Base-by-base conservation (phyloP, 2,329 filamentous ascomycete genomes). In the Claviceps maximensis region DNA sequence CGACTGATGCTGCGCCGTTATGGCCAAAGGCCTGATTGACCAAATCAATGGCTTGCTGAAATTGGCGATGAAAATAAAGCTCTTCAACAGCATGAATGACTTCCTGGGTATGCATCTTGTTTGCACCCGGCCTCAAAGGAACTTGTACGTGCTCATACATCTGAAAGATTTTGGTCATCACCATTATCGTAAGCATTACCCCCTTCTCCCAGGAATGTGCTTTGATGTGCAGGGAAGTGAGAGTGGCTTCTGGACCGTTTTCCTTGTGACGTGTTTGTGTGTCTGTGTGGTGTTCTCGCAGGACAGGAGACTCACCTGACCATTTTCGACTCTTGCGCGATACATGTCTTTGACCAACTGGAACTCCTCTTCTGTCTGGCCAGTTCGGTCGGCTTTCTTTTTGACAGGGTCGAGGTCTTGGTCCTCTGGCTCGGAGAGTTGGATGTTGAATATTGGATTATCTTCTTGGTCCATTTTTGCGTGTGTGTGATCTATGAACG, bases 71-170 rank as follows among this genome's bases (percentile, higher is more conserved):
- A 61, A 77, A 80, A 59, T 80, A 80, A 46, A 80, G 67, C 63
- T 81, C 78, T 60, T 80, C 77, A 8, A 77, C 73, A 0, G 77
- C 78, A 59, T 80, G 76, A 21, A 79, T 54, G 10, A 77, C 58
- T n/a, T 74, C 70, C 57, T 80, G 76, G 1, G 70, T 65, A 36
- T 72, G 68, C 44, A 70, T 70, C 59, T 80, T 81, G 33, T 68
- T 65, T 4, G 70, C 61, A 4, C 51, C 58, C 10, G 60, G 56
- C 2, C 57, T 57, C 12, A 76, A 57, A 0, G 76, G 76, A 2
- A 78, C 58, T 6, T 60, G 54, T 38, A 78, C 63, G 0, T 63
- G 65, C 45, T 71, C 65, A 61, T 69, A 66, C 25, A 79, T 69
- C 76, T 79, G 52, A 23, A 19, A 12, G 17, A 3, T 19, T 19